phyloP scores from a whole-genome alignment of 1,139 yeast genomes.

The Sugiyamaella novakii region DNA sequence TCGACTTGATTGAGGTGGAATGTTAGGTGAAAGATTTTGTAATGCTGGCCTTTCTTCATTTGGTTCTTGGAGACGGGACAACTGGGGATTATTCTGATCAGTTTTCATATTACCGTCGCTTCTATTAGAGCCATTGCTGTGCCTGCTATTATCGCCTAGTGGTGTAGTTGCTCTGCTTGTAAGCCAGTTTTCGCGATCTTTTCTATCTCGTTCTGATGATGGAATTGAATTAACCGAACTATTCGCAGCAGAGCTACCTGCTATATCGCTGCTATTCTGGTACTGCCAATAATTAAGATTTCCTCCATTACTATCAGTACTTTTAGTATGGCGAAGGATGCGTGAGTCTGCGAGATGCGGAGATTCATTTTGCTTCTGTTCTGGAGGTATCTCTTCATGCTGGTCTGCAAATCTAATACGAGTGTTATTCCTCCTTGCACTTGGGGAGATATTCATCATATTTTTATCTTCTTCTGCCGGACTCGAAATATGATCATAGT shows the following conservation, averaged over 20 bases:
- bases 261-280: conserved; percentile 1
- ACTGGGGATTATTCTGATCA: neutral
- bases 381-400: conserved; percentile 26
- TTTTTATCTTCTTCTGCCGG: conserved; percentile 6
- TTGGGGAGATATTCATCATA: conserved; percentile 6
- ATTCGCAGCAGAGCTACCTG: conserved; percentile 2
- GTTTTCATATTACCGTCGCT: neutral
- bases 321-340: conserved; percentile 9
- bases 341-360: conserved; percentile 1
- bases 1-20: conserved; percentile 18
- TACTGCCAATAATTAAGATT: conserved; percentile 6
- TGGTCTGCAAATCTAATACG: conserved; percentile 28
- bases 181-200: conserved; percentile 5
- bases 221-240: conserved; percentile 7
- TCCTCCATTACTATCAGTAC: conserved; percentile 9
- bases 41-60: conserved; percentile 13
- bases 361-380: conserved; percentile 6
- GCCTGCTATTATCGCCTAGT: conserved; percentile 4
- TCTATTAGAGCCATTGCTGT: conserved; percentile 1
- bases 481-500: neutral
- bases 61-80: conserved; percentile 3
- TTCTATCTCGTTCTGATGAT: conserved; percentile 6
- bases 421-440: conserved; percentile 15
- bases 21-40: conserved; percentile 20
- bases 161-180: conserved; percentile 9